These are phyloP conservation scores for Jimgerdemannia lactiflua DNA, from an alignment of 192 early-diverging fungal species.

Conservation along the genomic window DNA sequence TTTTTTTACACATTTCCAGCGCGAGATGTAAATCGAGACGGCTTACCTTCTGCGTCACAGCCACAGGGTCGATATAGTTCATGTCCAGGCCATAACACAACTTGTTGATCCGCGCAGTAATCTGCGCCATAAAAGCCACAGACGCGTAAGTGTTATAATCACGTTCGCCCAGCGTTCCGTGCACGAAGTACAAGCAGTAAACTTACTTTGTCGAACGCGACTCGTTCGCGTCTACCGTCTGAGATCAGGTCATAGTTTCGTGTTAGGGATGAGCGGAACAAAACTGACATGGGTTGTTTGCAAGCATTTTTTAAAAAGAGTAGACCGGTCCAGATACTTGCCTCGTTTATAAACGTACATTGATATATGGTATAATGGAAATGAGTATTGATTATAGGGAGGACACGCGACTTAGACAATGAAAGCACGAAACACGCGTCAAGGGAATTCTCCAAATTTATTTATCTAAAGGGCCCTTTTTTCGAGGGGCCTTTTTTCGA, in stretches of 20 bases:
- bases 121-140: conserved; percentile 27
- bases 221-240: conserved; percentile 89
- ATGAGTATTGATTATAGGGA: not conserved
- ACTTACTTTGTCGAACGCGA: conserved; percentile 93
- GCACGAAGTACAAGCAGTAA: not conserved
- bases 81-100: conserved; percentile 95
- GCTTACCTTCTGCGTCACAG: conserved; percentile 92
- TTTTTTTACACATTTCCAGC: not conserved
- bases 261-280: too few species aligned
- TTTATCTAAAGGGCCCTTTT: too few species aligned
- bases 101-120: conserved; percentile 92
- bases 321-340: not conserved
- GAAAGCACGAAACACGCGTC: too few species aligned
- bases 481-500: too few species aligned
- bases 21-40: not conserved
- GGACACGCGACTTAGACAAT: too few species aligned
- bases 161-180: not conserved
- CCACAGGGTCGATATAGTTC: conserved; percentile 94
- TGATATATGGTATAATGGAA: not conserved
- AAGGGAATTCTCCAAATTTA: too few species aligned
- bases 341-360: not conserved
- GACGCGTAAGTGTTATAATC: not conserved
- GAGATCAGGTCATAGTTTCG: not conserved
- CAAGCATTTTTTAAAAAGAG: too few species aligned
- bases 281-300: too few species aligned